Evolutionary conservation across 768 basidiomycete species (phyloP).

Genomic region (Lyophyllum decastes): DNA sequence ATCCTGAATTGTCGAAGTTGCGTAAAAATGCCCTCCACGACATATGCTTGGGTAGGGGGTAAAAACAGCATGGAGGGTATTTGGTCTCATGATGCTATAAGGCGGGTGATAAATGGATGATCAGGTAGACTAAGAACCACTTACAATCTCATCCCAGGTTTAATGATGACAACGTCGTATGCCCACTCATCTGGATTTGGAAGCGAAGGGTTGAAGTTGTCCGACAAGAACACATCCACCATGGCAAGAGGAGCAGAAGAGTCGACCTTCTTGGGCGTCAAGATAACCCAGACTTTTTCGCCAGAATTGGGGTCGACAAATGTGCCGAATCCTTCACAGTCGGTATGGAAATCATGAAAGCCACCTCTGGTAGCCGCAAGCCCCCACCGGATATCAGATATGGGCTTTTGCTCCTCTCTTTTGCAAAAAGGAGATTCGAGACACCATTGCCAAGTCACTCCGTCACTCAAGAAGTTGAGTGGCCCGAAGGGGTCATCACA

Average conservation of each 20-base stretch:
- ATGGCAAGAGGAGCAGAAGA: neutral
- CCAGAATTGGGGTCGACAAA: neutral
- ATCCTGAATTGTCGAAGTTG: neutral
- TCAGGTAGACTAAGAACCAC: neutral
- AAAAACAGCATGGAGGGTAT: no score
- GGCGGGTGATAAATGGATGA: neutral
- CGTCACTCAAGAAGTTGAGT: neutral
- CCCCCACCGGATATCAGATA: neutral
- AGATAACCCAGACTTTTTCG: slow-evolving; percentile 4
- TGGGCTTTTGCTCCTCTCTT: neutral
- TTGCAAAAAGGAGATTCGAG: neutral
- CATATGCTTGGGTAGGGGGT: neutral
- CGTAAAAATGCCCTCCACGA: neutral
- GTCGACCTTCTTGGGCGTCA: neutral
- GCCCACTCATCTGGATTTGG: neutral
- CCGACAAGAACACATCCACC: neutral
- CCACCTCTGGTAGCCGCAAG: slow-evolving; percentile 2
- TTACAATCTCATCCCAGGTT: neutral
- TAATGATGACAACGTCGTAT: neutral
- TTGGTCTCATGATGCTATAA: no score
- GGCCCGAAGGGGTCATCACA: no score
- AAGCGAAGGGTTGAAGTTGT: neutral
- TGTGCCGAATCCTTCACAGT: neutral
- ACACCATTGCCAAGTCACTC: neutral
- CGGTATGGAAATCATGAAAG: neutral